These are phyloP conservation scores for Comarum palustre DNA, from an alignment of 306 rosid species.

Conservation along the genomic window DNA sequence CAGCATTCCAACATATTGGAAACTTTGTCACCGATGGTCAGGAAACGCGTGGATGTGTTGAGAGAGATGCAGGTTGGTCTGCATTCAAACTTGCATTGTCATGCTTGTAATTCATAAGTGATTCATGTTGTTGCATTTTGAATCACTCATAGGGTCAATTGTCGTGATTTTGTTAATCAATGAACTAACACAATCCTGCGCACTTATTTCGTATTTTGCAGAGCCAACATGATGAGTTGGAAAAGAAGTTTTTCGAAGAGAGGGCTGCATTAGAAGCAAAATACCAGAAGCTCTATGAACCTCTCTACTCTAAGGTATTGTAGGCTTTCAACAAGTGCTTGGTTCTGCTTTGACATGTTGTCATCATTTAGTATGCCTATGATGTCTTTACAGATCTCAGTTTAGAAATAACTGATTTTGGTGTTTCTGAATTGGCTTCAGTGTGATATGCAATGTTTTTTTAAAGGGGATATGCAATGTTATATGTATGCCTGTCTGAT, in stretches of 20 bases:
- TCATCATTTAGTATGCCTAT: not conserved
- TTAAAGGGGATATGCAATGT: conserved; percentile 18
- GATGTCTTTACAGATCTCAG: not conserved
- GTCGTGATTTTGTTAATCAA: not conserved
- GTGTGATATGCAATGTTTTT: conserved; percentile 14
- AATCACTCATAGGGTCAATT: not conserved
- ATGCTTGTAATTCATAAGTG: not conserved
- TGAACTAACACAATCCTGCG: not conserved
- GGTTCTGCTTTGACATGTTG: not conserved
- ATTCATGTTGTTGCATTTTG: not conserved
- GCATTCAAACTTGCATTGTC: not conserved
- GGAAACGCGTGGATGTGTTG: conserved; percentile 70
- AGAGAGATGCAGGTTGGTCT: conserved; percentile 69
- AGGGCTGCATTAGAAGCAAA: conserved; percentile 83
- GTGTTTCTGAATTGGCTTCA: not conserved
- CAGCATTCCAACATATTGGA: conserved; percentile 64
- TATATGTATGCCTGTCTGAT: conserved; percentile 8
- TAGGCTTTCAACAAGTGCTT: not conserved
- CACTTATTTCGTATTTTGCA: conserved; percentile 10
- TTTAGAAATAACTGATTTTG: not conserved
- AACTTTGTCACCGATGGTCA: conserved; percentile 47
- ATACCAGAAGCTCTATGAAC: conserved; percentile 70
- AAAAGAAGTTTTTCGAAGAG: conserved; percentile 70
- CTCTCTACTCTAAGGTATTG: conserved; percentile 60
- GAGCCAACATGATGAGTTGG: conserved; percentile 68